Evolutionary conservation across 2,329 filamentous ascomycete genomes (phyloP).

Genomic region (Chrysosporium queenslandicum): DNA sequence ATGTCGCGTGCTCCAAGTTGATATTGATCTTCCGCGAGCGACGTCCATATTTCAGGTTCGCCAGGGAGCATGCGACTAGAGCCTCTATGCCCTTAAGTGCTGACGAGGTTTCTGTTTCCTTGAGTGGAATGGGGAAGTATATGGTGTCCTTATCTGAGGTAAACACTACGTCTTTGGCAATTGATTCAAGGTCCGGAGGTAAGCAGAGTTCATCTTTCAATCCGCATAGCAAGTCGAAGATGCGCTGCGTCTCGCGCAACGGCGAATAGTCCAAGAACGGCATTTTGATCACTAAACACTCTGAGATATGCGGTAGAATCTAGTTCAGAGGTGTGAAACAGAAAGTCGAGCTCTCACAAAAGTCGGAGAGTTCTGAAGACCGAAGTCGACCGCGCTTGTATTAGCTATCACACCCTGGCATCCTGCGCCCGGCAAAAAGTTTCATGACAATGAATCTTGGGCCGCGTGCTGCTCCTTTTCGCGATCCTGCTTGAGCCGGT

Average conservation of each 20-base stretch:
- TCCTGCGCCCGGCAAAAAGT: not conserved
- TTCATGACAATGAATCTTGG: not conserved
- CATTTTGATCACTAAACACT: not conserved
- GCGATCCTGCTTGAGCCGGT: not conserved
- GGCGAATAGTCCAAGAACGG: conserved; percentile 4
- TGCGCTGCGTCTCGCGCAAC: conserved; percentile 27
- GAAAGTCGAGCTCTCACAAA: not conserved
- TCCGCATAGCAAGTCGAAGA: conserved; percentile 29
- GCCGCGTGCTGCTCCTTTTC: not conserved
- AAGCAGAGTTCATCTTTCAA: conserved; percentile 28
- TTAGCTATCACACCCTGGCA: not conserved
- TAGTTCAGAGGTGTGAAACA: not conserved
- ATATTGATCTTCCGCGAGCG: conserved; percentile 28
- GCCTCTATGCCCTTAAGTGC: conserved; percentile 53
- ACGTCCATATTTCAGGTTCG: conserved; percentile 44
- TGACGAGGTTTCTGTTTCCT: conserved; percentile 44
- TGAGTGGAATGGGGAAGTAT: conserved; percentile 40
- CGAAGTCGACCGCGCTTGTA: not conserved
- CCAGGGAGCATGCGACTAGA: conserved; percentile 50
- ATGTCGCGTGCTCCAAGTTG: conserved; percentile 32
- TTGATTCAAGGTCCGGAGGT: conserved; percentile 25
- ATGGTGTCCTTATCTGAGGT: conserved; percentile 30
- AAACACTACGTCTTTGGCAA: conserved; percentile 30
- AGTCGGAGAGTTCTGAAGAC: not conserved
- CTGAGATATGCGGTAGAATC: not conserved